phyloP scores from a whole-genome alignment of 805 yeast species.

The Huiozyma naganishii region DNA sequence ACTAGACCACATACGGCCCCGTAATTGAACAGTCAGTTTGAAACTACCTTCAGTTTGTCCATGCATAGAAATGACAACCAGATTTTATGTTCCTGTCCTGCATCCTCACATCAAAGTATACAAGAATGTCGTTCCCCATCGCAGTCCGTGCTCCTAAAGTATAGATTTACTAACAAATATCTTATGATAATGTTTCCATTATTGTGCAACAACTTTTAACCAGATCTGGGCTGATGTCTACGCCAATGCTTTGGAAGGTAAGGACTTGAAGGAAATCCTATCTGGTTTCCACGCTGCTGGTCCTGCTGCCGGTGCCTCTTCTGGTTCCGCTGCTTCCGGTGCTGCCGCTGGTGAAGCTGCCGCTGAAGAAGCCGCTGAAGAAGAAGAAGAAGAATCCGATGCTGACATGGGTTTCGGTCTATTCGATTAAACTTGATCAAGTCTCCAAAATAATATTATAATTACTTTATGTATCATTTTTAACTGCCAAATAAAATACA shows the following conservation, averaged over 20 bases:
- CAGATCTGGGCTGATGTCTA: constrained; percentile 68
- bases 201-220: not conserved
- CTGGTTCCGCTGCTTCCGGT: constrained; percentile 37
- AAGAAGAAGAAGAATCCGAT: constrained; percentile 66
- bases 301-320: constrained; percentile 35
- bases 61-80: no score
- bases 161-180: not conserved
- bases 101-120: no score
- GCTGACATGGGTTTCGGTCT: constrained; percentile 91
- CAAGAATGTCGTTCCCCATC: no score
- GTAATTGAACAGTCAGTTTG: no score
- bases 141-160: no score
- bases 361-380: constrained; percentile 52
- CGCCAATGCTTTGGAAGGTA: constrained; percentile 78
- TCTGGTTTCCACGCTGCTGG: constrained; percentile 40
- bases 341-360: constrained; percentile 39
- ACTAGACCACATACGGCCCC: no score
- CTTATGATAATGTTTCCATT: not conserved
- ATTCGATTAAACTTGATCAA: constrained; percentile 52
- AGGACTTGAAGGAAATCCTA: constrained; percentile 62
- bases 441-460: not conserved
- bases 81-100: no score
- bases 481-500: no score
- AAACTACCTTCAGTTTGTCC: no score
- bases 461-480: no score